phyloP scores from a whole-genome alignment of 306 rosid species.

The Geum urbanum region DNA sequence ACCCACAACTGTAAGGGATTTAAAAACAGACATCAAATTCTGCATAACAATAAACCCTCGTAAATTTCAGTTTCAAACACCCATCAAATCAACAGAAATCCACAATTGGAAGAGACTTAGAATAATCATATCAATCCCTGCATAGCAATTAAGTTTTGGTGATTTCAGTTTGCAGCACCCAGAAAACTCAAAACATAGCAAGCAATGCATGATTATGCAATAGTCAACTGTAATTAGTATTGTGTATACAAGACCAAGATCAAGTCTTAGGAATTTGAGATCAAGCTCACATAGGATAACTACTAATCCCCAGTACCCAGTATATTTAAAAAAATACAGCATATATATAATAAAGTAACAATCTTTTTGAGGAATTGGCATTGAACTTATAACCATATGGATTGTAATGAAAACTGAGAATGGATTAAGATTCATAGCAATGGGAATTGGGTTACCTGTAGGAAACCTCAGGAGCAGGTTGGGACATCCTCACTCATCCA shows the following conservation, averaged over 20 bases:
- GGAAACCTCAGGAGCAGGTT: conserved; percentile 17
- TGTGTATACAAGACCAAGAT: neutral
- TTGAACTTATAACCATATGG: neutral
- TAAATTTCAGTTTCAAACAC: conserved; percentile 16
- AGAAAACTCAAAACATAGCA: neutral
- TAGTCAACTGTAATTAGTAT: neutral
- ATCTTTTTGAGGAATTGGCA: neutral
- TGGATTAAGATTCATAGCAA: conserved; percentile 1
- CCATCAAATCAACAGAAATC: conserved; percentile 43
- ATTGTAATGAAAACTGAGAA: neutral
- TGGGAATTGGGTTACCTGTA: conserved; percentile 14
- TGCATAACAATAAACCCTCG: conserved; percentile 15
- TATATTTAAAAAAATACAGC: neutral
- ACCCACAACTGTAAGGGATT: conserved; percentile 49
- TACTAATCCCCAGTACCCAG: neutral
- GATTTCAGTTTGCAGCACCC: conserved; percentile 16
- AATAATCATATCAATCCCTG: neutral
- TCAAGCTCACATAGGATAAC: neutral
- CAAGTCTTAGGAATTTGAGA: neutral
- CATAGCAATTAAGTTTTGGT: conserved; percentile 2
- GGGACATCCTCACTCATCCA: conserved; percentile 25
- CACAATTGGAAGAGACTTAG: conserved; percentile 37
- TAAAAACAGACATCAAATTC: conserved; percentile 6
- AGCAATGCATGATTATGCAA: conserved; percentile 14
- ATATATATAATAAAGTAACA: neutral